A percentile compares a stretch with the other conserved stretches of the same genome.
These are phyloP conservation scores for Gymnopilus junonius DNA, from an alignment of 768 basidiomycete species.

Conservation along the genomic window DNA sequence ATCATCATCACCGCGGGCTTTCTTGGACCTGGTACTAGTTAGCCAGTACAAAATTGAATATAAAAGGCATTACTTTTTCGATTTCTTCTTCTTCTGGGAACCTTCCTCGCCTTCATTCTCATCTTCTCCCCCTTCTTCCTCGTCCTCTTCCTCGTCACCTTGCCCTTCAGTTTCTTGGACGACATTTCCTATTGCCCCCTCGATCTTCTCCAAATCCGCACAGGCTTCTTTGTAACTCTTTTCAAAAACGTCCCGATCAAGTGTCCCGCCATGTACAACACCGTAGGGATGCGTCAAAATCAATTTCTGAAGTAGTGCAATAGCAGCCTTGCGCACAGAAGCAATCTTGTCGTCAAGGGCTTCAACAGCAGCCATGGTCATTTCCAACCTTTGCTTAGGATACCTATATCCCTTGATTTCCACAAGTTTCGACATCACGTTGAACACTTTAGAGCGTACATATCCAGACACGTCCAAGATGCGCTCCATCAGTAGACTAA, in stretches of 20 bases:
- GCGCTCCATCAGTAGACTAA: conserved; percentile 85
- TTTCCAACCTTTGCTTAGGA: conserved; percentile 80
- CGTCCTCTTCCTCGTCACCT: conserved; percentile 41
- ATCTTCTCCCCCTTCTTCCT: conserved; percentile 37
- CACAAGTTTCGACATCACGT: conserved; percentile 76
- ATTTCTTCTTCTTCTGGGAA: conserved; percentile 34
- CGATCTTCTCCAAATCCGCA: conserved; percentile 71
- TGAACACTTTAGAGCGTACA: conserved; percentile 88
- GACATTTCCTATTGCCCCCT: conserved; percentile 67
- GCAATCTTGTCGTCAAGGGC: conserved; percentile 91
- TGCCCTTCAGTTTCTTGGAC: conserved; percentile 41
- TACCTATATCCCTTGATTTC: conserved; percentile 73
- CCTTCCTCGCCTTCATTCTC: conserved; percentile 42
- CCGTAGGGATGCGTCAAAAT: conserved; percentile 91
- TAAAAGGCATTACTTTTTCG: conserved; percentile 32
- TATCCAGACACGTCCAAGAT: conserved; percentile 88
- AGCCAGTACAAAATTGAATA: background rate
- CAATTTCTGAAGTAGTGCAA: conserved; percentile 73
- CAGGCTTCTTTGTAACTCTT: conserved; percentile 65
- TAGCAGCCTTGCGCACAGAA: conserved; percentile 84
- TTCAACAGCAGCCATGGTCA: conserved; percentile 76
- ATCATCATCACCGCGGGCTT: conserved; percentile 34
- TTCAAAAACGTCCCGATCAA: conserved; percentile 77
- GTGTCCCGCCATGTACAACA: conserved; percentile 77
- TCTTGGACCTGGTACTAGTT: conserved; percentile 30